Percentiles rank a stretch among this genome's conserved stretches.
phyloP scores from a whole-genome alignment of 805 yeast genomes.

The Starmerella stigmatis region DNA sequence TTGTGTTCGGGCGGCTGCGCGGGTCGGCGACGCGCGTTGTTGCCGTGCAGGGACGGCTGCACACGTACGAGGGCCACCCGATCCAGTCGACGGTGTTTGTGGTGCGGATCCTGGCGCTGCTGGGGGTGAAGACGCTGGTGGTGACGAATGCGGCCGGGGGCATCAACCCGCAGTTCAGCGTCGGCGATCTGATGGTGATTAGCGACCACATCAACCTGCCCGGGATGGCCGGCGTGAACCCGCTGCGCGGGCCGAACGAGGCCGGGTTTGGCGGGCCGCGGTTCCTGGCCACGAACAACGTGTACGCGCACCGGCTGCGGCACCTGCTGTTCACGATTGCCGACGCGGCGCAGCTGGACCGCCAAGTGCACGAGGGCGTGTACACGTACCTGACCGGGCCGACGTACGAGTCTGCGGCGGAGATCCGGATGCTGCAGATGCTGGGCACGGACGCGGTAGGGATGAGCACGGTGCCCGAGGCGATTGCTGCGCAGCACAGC shows the following conservation, averaged over 20 bases:
- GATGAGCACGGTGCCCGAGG: slow-evolving; percentile 97
- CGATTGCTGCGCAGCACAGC: slow-evolving; percentile 79
- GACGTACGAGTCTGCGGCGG: slow-evolving; percentile 87
- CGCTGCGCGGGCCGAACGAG: slow-evolving; percentile 78
- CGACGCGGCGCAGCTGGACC: slow-evolving; percentile 36
- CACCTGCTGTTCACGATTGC: slow-evolving; percentile 48
- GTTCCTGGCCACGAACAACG: slow-evolving; percentile 79
- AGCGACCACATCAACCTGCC: slow-evolving; percentile 84
- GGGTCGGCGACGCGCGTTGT: slow-evolving; percentile 53
- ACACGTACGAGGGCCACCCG: slow-evolving; percentile 85
- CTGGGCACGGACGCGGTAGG: slow-evolving; percentile 93
- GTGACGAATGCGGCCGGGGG: slow-evolving; percentile 99
- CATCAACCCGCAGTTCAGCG: slow-evolving; percentile 48
- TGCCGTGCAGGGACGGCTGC: slow-evolving; percentile 90
- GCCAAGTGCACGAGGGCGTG: slow-evolving; percentile 75
- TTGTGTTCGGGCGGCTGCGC: slow-evolving; percentile 52
- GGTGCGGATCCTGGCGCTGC: slow-evolving; percentile 55
- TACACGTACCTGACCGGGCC: slow-evolving; percentile 87
- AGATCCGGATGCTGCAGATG: slow-evolving; percentile 58
- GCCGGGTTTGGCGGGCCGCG: slow-evolving; percentile 66
- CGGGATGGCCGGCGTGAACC: slow-evolving; percentile 80
- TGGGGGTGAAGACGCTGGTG: slow-evolving; percentile 54
- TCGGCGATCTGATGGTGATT: slow-evolving; percentile 87
- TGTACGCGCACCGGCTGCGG: slow-evolving; percentile 69
- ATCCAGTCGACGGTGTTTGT: slow-evolving; percentile 78